Percentiles rank a stretch among this genome's conserved stretches.
Evolutionary conservation across 2,329 filamentous ascomycete genomes (phyloP).

Genomic region (Fusarium nygamai): DNA sequence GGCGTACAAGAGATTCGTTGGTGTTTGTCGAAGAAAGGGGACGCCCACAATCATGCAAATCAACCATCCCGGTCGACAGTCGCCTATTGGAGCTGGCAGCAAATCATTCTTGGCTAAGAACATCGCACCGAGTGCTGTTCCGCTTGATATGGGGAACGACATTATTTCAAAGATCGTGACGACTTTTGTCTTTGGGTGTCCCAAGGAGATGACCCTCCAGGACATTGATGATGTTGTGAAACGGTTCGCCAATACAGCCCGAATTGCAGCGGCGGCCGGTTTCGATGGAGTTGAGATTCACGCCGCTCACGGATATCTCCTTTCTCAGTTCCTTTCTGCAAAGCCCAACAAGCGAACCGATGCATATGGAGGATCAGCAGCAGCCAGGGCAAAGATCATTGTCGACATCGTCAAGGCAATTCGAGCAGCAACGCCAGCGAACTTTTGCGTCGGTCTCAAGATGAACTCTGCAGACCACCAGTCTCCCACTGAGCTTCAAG

Average conservation of each 20-base stretch:
- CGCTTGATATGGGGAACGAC: constrained; percentile 53
- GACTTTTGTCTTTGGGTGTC: constrained; percentile 59
- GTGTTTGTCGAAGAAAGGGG: constrained; percentile 43
- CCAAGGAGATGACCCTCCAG: constrained; percentile 62
- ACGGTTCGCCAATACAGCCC: constrained; percentile 64
- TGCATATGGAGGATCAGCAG: constrained; percentile 62
- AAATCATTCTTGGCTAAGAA: constrained; percentile 50
- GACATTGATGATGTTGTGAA: constrained; percentile 65
- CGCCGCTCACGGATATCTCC: constrained; percentile 66
- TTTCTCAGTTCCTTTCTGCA: constrained; percentile 64
- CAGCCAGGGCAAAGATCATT: constrained; percentile 60
- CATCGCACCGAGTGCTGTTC: constrained; percentile 56
- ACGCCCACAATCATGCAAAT: constrained; percentile 57
- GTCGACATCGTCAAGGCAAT: constrained; percentile 60
- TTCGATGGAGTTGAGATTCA: constrained; percentile 59
- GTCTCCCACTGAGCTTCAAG: constrained; percentile 52
- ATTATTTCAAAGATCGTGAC: constrained; percentile 47
- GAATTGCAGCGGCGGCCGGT: constrained; percentile 57
- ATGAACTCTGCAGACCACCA: constrained; percentile 68
- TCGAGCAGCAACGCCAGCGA: constrained; percentile 48
- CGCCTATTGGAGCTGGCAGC: constrained; percentile 50
- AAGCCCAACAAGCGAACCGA: constrained; percentile 63
- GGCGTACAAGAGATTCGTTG: constrained; percentile 53
- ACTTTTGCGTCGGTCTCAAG: constrained; percentile 64
- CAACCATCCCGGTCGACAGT: constrained; percentile 60